A percentile compares a stretch with the other conserved stretches of the same genome.
These are phyloP conservation scores for Coffea eugenioides DNA, from an alignment of 257 asterid genomes.

Conservation along the genomic window DNA sequence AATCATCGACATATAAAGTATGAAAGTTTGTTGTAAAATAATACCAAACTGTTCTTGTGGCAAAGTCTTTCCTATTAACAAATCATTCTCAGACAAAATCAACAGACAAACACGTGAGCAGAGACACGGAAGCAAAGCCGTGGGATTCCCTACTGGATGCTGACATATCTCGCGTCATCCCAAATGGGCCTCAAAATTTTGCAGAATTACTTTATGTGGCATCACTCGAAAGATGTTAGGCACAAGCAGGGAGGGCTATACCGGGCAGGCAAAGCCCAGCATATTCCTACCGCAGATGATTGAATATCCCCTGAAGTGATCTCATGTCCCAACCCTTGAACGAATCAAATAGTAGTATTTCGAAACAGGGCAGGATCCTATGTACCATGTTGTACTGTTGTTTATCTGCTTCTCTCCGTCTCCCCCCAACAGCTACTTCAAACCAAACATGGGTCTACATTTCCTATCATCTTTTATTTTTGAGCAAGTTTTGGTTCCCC, in stretches of 20 bases:
- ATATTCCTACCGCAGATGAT: constrained; percentile 9
- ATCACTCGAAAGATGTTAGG: background rate
- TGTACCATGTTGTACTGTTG: background rate
- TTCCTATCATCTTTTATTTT: background rate
- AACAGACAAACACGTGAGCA: constrained; percentile 16
- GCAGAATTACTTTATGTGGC: background rate
- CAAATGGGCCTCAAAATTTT: background rate
- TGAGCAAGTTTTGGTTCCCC: constrained; percentile 3
- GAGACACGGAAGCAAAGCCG: constrained; percentile 15
- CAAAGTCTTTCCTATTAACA: too few relatives aligned
- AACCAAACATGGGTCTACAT: background rate
- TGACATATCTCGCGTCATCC: constrained; percentile 21
- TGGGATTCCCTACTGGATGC: constrained; percentile 21
- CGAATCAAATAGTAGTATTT: background rate
- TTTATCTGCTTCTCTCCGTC: background rate
- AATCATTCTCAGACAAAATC: constrained; percentile 12
- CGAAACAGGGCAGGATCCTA: background rate
- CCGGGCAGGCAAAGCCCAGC: constrained; percentile 8
- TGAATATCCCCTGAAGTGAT: constrained; percentile 16
- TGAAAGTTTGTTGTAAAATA: background rate
- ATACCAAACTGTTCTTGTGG: constrained; percentile 12
- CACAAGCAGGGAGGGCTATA: background rate
- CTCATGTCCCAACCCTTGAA: background rate
- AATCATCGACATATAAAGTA: background rate
- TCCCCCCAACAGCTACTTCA: background rate